Evolutionary conservation across 2,329 filamentous ascomycete genomes (phyloP).

Genomic region (Exophiala lecanii-corni): DNA sequence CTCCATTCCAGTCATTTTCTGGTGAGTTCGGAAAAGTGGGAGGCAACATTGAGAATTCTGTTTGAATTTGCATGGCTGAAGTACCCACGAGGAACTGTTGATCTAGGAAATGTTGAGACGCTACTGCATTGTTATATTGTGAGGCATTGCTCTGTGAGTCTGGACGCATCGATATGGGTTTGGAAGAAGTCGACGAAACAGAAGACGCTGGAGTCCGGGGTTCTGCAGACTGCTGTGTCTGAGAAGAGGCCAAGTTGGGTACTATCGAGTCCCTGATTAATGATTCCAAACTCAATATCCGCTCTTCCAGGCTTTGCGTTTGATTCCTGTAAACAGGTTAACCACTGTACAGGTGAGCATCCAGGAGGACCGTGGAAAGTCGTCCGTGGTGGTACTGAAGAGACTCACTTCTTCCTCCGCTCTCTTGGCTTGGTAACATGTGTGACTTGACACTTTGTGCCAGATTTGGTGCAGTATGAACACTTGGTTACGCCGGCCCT

Average conservation of each 20-base stretch:
- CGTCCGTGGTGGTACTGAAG: too few species aligned
- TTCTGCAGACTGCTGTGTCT: background rate
- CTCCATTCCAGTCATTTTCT: background rate
- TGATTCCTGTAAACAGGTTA: slow-evolving; percentile 63
- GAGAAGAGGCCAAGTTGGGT: background rate
- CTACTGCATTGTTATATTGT: too few species aligned
- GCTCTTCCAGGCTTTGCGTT: slow-evolving; percentile 91
- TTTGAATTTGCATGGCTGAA: background rate
- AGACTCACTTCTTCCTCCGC: slow-evolving; percentile 79
- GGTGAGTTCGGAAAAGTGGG: slow-evolving; percentile 4
- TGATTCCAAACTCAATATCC: slow-evolving; percentile 86
- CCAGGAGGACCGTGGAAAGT: too few species aligned
- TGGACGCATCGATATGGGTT: too few species aligned
- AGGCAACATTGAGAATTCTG: background rate
- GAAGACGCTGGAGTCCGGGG: background rate
- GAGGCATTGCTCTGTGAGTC: too few species aligned
- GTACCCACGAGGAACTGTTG: background rate
- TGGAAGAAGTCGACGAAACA: too few species aligned
- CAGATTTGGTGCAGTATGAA: slow-evolving; percentile 94
- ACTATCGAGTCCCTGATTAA: slow-evolving; percentile 77
- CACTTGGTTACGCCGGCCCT: slow-evolving; percentile 73
- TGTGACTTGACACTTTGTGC: slow-evolving; percentile 93
- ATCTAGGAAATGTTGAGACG: background rate
- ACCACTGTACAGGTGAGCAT: background rate
- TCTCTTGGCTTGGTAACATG: slow-evolving; percentile 97